Evolutionary conservation across 352 stramenopile genomes (phyloP), one percentile per base, ranked within the genome.

Genomic region (Paralagenidium karlingii): DNA sequence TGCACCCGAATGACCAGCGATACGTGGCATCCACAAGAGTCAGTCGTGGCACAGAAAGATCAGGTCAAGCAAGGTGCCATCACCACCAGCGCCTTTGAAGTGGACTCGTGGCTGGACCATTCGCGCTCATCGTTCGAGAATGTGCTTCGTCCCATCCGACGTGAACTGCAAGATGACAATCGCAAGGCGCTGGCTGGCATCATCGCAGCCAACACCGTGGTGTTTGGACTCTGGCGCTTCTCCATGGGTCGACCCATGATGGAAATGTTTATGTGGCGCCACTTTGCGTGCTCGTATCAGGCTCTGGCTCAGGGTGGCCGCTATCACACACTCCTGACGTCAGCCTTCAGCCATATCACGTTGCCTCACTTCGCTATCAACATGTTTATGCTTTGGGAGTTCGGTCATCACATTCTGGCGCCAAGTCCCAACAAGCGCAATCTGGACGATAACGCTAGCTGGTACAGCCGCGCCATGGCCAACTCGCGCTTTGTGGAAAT

Each of bases 351-450:
- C 50, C 77, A 90, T 43, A 83, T 86, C 30, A 86, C 77, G 34
- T 52, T 84, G 21, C 63, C 68, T 8, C 77, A 90, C 42, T 82
- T 87, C 38, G 70, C 51, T 24, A 80, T 87, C 57, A 90, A 90
- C 50, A 88, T 90, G 77, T 88, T 86, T 38, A 90, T 90, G 77
- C 51, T 90, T 40, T 90, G 77, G 77, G 66, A 90, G 43, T 90
- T 90, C 49, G 77, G 77, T 0, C 60, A 52, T 5, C 59, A 80
- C 16, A 58, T 87, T n/a, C 28, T 90, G 24, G 55, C 70, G 16
- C 58, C 69, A 11, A 7, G 9, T 15, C 5, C 18, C 40, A 16
- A n/a, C 45, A 48, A 21, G 4, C 13, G 18, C 2, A 13, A 29
- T 43, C 10, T 13, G 28, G 29, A 54, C 33, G 39, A 19, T 33